phyloP scores from a whole-genome alignment of 2,329 filamentous ascomycete species.

The Phoma sp. region DNA sequence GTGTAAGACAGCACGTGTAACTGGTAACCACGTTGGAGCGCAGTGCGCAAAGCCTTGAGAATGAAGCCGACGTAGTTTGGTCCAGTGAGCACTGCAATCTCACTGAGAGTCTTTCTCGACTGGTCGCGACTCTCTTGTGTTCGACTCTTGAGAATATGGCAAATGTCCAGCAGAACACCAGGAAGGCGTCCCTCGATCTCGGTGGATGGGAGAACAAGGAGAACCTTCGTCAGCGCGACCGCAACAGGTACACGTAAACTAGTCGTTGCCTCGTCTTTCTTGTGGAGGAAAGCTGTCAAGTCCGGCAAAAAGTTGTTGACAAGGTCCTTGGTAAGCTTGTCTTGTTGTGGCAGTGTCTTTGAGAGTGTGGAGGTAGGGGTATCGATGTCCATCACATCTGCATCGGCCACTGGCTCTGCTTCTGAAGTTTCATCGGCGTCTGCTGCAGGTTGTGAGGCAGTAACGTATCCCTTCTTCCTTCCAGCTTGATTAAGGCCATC shows the following conservation, averaged over 20 bases:
- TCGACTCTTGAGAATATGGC: constrained; percentile 88
- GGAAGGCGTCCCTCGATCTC: constrained; percentile 78
- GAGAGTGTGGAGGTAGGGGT: constrained; percentile 55
- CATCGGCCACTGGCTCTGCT: constrained; percentile 45
- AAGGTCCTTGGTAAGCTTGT: constrained; percentile 75
- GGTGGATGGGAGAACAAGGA: constrained; percentile 77
- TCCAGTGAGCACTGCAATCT: constrained; percentile 82
- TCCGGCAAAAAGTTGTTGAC: constrained; percentile 77
- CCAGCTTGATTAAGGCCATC: constrained; percentile 72
- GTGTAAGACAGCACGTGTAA: constrained; percentile 95
- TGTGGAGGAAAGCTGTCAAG: constrained; percentile 82
- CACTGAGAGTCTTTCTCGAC: constrained; percentile 83
- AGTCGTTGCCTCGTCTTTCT: constrained; percentile 94
- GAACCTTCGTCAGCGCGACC: constrained; percentile 84
- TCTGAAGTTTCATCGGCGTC: constrained; percentile 44
- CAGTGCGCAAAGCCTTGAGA: constrained; percentile 85
- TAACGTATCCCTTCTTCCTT: constrained; percentile 42
- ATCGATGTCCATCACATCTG: constrained; percentile 36
- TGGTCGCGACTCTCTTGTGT: constrained; percentile 88
- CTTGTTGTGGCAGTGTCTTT: constrained; percentile 68
- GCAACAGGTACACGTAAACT: constrained; percentile 91
- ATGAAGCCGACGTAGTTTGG: constrained; percentile 87
- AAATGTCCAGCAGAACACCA: constrained; percentile 86
- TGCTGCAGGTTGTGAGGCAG: constrained; percentile 9
- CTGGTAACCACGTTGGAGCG: constrained; percentile 86